phyloP scores from a whole-genome alignment of 495 filamentous ascomycete genomes.

The Aspergillus avenaceus region DNA sequence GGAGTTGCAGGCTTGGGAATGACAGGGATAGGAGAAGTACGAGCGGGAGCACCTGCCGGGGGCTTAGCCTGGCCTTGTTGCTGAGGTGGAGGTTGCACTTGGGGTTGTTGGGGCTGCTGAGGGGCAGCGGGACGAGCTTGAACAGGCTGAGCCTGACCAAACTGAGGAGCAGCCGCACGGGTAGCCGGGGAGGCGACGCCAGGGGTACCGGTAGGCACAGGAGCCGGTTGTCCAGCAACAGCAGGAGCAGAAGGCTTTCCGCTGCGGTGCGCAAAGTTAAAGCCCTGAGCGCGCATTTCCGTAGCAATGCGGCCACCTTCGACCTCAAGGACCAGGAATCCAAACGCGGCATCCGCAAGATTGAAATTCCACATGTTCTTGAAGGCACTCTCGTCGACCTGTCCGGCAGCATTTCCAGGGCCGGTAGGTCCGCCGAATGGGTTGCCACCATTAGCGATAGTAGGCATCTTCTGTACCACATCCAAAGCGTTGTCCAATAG shows the following conservation, averaged over 20 bases:
- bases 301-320: slow-evolving; percentile 93
- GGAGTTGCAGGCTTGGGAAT: slow-evolving; percentile 55
- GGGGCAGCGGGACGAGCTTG: slow-evolving; percentile 25
- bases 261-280: slow-evolving; percentile 94
- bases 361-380: slow-evolving; percentile 99
- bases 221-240: slow-evolving; percentile 27
- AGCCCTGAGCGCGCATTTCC: slow-evolving; percentile 97
- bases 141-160: slow-evolving; percentile 35
- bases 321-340: slow-evolving; percentile 90
- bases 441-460: slow-evolving; percentile 88
- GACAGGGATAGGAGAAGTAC: slow-evolving; percentile 47
- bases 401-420: slow-evolving; percentile 69
- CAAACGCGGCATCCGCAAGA: slow-evolving; percentile 94
- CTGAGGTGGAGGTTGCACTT: slow-evolving; percentile 29
- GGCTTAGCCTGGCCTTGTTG: slow-evolving; percentile 36
- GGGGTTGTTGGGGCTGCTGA: too few species aligned
- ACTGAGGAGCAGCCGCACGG: slow-evolving; percentile 35
- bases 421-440: slow-evolving; percentile 86
- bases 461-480: slow-evolving; percentile 94
- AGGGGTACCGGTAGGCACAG: slow-evolving; percentile 37
- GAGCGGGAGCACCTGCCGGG: slow-evolving; percentile 27
- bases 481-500: slow-evolving; percentile 84
- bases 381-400: slow-evolving; percentile 97
- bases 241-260: slow-evolving; percentile 42
- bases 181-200: slow-evolving; percentile 20